Conservation (phyloP, 2,329 filamentous ascomycete species). For the Dactylellina leptospora region DNA sequence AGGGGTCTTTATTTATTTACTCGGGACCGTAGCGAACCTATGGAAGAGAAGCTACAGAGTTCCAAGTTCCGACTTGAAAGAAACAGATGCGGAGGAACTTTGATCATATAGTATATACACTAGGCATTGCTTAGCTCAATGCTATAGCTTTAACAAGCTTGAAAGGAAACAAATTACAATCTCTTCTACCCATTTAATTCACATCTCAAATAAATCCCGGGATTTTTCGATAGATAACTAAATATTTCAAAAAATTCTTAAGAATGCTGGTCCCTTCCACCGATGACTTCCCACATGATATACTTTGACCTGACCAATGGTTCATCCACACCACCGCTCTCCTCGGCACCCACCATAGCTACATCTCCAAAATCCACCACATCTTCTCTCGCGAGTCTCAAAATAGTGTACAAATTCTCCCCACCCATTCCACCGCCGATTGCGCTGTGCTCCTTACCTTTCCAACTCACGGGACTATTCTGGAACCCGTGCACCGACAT, state of each 20-base stretch:
- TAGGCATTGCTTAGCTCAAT: background rate
- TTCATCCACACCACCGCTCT: background rate
- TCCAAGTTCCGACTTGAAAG: too few relatives aligned
- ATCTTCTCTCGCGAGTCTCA: slow-evolving; percentile 39
- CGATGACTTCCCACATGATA: slow-evolving; percentile 55
- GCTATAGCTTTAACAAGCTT: too few relatives aligned
- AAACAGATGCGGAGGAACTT: background rate
- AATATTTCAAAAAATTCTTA: slow-evolving; percentile 6
- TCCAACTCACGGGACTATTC: slow-evolving; percentile 56
- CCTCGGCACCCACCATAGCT: slow-evolving; percentile 18
- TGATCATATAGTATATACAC: background rate
- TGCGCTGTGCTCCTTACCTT: slow-evolving; percentile 53
- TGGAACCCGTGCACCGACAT: slow-evolving; percentile 56
- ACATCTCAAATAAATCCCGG: background rate
- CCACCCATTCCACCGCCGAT: slow-evolving; percentile 53
- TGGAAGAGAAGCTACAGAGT: too few relatives aligned
- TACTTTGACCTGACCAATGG: slow-evolving; percentile 12
- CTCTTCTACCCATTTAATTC: background rate
- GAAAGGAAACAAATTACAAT: background rate
- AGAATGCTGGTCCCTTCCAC: slow-evolving; percentile 56
- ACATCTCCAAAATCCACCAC: slow-evolving; percentile 22
- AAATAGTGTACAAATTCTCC: slow-evolving; percentile 56
- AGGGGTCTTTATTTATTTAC: too few relatives aligned
- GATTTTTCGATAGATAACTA: background rate
- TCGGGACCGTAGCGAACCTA: too few relatives aligned